A percentile compares a stretch with the other conserved stretches of the same genome.
Conservation (phyloP, 2,329 filamentous ascomycete genomes). For the Fusarium dimerum region DNA sequence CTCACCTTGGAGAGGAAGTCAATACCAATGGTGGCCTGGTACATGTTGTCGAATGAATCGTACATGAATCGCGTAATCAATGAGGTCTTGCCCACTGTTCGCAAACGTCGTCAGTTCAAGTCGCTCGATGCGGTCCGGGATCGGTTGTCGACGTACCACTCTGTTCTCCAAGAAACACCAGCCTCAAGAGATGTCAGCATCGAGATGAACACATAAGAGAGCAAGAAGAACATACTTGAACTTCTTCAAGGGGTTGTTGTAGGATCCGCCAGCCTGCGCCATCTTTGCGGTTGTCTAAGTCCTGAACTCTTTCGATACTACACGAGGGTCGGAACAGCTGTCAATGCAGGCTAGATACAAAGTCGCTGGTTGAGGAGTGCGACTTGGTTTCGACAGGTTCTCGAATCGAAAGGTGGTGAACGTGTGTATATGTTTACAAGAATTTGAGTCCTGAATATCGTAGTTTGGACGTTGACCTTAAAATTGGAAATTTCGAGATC, state of each 20-base stretch:
- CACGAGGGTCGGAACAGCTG: conserved; percentile 26
- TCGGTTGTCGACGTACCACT: conserved; percentile 69
- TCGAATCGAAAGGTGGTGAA: neutral
- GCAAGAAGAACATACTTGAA: conserved; percentile 75
- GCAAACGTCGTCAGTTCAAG: conserved; percentile 26
- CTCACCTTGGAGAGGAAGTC: conserved; percentile 96
- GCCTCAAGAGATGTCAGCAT: conserved; percentile 51
- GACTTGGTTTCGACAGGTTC: conserved; percentile 4
- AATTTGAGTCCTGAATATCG: conserved; percentile 14
- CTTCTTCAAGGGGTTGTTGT: conserved; percentile 99
- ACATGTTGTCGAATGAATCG: conserved; percentile 99
- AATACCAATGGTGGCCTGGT: conserved; percentile 98
- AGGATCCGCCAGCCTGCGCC: conserved; percentile 82
- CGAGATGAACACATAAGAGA: neutral
- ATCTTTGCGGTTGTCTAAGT: conserved; percentile 52
- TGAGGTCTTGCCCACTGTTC: conserved; percentile 92
- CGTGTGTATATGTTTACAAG: neutral
- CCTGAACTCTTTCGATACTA: conserved; percentile 14
- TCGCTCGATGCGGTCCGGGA: conserved; percentile 15
- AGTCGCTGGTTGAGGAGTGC: conserved; percentile 4
- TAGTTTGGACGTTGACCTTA: conserved; percentile 20
- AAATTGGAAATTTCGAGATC: conserved; percentile 15
- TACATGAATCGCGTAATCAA: conserved; percentile 99
- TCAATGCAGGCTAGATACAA: conserved; percentile 20
- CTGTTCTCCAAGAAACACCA: conserved; percentile 98